Evolutionary conservation across 129 eudicot species (phyloP).

Genomic region (Gnaphalium uliginosum): DNA sequence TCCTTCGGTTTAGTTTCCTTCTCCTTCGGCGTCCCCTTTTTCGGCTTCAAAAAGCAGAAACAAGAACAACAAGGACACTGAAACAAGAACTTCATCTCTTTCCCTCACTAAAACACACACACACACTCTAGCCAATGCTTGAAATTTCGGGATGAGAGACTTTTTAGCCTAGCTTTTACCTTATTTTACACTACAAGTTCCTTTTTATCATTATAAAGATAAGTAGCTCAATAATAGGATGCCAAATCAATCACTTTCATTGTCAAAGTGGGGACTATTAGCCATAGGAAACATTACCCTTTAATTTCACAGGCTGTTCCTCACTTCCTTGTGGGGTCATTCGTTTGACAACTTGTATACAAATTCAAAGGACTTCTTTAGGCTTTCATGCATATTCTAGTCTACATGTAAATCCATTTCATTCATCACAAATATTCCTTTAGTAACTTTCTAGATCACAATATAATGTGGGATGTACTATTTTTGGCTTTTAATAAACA

Average conservation of each 20-base stretch:
- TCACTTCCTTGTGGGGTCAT: conserved; percentile 39
- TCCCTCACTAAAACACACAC: conserved; percentile 8
- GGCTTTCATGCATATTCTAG: conserved; percentile 17
- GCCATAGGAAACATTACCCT: conserved; percentile 20
- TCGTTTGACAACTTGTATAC: conserved; percentile 19
- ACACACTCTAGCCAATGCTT: background rate
- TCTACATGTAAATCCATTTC: conserved; percentile 13
- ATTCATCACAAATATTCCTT: background rate
- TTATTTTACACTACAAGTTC: conserved; percentile 11
- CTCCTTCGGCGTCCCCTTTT: conserved; percentile 64
- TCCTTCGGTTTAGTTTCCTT: conserved; percentile 28
- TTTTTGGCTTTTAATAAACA: conserved; percentile 10
- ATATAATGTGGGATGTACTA: background rate
- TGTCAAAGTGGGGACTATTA: conserved; percentile 36
- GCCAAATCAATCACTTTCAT: conserved; percentile 34
- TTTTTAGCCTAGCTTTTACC: conserved; percentile 28
- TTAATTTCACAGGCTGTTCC: conserved; percentile 33
- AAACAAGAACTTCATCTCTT: conserved; percentile 84
- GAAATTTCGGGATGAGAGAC: conserved; percentile 1
- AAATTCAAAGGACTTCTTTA: conserved; percentile 4
- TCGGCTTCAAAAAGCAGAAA: conserved; percentile 89
- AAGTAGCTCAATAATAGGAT: conserved; percentile 37
- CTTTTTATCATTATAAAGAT: conserved; percentile 27
- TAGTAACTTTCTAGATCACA: background rate
- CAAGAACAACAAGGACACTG: conserved; percentile 97